Evolutionary conservation across 306 rosid species (phyloP).

Genomic region (Lupinus albus): DNA sequence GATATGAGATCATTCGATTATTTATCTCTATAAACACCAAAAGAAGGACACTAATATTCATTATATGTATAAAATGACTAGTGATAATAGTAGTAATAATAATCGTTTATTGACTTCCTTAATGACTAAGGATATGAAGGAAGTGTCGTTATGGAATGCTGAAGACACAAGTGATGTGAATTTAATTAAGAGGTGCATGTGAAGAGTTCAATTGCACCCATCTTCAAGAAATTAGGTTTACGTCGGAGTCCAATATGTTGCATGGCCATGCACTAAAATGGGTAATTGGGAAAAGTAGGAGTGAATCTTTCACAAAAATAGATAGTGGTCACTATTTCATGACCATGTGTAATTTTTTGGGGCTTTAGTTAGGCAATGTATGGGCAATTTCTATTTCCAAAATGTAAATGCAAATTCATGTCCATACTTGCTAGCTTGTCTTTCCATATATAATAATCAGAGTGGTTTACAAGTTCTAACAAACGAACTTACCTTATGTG

Average conservation of each 20-base stretch:
- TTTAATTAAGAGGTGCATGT: slow-evolving; percentile 40
- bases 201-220: slow-evolving; percentile 34
- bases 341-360: slow-evolving; percentile 37
- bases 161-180: neutral
- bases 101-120: neutral
- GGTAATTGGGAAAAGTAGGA: slow-evolving; percentile 41
- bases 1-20: too few species aligned
- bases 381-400: slow-evolving; percentile 36
- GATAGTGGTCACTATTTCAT: slow-evolving; percentile 27
- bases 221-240: slow-evolving; percentile 51
- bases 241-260: slow-evolving; percentile 47
- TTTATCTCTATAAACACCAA: too few species aligned
- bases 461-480: slow-evolving; percentile 18
- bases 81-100: neutral
- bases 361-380: slow-evolving; percentile 44
- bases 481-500: slow-evolving; percentile 9
- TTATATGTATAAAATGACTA: neutral
- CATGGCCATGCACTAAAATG: slow-evolving; percentile 53
- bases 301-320: slow-evolving; percentile 43
- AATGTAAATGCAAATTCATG: slow-evolving; percentile 41
- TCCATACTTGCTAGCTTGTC: slow-evolving; percentile 40
- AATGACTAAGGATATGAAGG: neutral
- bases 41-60: neutral
- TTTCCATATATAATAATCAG: slow-evolving; percentile 40
- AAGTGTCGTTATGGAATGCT: neutral